Percentiles rank a stretch among this genome's conserved stretches.
Conservation (phyloP, 805 yeast species). For the Brettanomyces sp. region DNA sequence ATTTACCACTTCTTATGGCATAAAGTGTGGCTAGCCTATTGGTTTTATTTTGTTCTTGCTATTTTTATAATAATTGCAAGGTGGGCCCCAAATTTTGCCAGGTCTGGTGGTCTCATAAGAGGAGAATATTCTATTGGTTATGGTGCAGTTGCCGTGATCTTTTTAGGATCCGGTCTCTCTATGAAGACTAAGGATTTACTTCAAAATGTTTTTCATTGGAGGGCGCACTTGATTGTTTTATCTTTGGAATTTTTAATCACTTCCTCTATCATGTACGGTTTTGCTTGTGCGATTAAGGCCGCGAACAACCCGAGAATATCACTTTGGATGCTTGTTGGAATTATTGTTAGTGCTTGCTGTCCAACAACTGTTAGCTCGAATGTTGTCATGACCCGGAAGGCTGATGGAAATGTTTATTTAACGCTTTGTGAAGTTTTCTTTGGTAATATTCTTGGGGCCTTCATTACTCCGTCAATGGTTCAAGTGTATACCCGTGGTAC, state of each 20-base stretch:
- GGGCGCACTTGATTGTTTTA: conserved; percentile 70
- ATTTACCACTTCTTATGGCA: conserved; percentile 6
- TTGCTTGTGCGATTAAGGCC: conserved; percentile 54
- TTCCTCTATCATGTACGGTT: conserved; percentile 48
- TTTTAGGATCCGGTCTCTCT: conserved; percentile 71
- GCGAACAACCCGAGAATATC: conserved; percentile 54
- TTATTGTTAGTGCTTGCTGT: conserved; percentile 75
- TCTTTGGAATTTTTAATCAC: conserved; percentile 57
- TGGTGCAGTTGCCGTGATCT: conserved; percentile 81
- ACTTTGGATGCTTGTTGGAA: conserved; percentile 71
- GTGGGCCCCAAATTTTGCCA: conserved; percentile 74
- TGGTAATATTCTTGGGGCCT: conserved; percentile 80
- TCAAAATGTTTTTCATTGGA: conserved; percentile 63
- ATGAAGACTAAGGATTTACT: conserved; percentile 58
- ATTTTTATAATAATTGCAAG: conserved; percentile 67
- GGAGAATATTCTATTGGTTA: conserved; percentile 75
- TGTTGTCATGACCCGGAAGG: conserved; percentile 83
- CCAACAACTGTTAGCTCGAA: conserved; percentile 91
- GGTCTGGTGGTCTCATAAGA: conserved; percentile 67
- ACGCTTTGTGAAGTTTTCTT: conserved; percentile 79
- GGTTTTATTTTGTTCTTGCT: conserved; percentile 73
- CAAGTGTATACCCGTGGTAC: conserved; percentile 55
- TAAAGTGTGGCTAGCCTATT: conserved; percentile 33
- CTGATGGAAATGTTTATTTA: conserved; percentile 68
- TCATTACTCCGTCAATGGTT: conserved; percentile 75